Evolutionary conservation across 164 flowering plant species (phyloP).

Genomic region (Piper longum): DNA sequence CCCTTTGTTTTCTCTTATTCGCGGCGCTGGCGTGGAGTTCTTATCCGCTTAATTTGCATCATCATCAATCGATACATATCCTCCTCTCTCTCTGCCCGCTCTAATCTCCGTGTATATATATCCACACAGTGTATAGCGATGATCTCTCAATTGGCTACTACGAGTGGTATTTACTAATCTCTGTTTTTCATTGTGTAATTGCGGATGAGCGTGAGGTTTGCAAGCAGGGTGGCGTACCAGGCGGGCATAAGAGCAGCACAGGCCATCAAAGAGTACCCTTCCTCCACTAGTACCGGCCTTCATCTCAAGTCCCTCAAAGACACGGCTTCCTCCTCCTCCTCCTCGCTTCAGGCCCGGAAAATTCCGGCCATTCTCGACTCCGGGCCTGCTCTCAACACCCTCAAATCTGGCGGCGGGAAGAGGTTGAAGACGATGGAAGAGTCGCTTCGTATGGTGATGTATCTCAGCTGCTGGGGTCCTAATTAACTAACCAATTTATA

Average conservation of each 20-base stretch:
- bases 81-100: no score
- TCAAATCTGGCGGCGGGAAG: background rate
- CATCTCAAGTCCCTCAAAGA: constrained; percentile 21
- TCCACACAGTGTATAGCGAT: background rate
- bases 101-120: no score
- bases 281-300: constrained; percentile 7
- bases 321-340: constrained; percentile 9
- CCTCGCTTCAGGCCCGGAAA: constrained; percentile 21
- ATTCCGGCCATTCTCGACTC: constrained; percentile 18
- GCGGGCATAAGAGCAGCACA: constrained; percentile 19
- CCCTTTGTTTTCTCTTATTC: no score
- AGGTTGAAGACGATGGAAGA: constrained; percentile 6
- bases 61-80: background rate
- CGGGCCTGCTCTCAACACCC: background rate
- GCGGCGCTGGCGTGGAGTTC: no score
- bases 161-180: no score
- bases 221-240: constrained; percentile 20
- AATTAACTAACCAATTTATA: constrained; percentile 10
- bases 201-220: constrained; percentile 8
- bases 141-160: background rate
- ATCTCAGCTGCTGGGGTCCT: constrained; percentile 38
- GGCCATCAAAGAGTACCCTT: constrained; percentile 36
- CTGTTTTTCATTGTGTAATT: background rate
- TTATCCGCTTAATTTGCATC: background rate
- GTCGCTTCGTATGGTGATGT: constrained; percentile 9